Percentiles rank a stretch among this genome's conserved stretches.
These are phyloP conservation scores for Thelephora aurantiotincta DNA, from an alignment of 768 basidiomycete genomes.

Conservation along the genomic window DNA sequence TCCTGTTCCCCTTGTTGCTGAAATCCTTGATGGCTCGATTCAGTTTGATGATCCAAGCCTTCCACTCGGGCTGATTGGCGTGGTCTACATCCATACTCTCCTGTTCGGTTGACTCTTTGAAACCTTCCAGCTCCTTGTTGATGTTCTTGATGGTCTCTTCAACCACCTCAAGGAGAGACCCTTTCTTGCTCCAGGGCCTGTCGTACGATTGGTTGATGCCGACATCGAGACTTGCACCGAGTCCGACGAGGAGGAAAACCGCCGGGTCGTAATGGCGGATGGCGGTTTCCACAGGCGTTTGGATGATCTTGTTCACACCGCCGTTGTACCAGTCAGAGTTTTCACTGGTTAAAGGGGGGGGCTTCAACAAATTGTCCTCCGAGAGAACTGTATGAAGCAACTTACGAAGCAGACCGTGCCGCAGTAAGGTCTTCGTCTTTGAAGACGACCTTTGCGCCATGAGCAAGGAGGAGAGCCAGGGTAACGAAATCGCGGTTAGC, in stretches of 20 bases:
- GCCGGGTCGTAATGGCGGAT: constrained; percentile 12
- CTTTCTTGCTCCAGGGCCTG: neutral
- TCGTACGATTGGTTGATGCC: neutral
- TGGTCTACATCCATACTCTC: neutral
- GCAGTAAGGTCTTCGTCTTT: constrained; percentile 14
- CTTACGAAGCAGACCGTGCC: constrained; percentile 9
- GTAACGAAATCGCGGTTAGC: constrained; percentile 12
- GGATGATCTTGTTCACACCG: neutral
- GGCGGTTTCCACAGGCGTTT: constrained; percentile 15
- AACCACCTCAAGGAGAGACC: neutral
- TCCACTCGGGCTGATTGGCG: neutral
- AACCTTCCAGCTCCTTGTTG: neutral
- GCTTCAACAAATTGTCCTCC: neutral
- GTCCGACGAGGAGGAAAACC: constrained; percentile 13
- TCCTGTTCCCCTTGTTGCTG: neutral
- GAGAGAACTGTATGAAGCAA: neutral
- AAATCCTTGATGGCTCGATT: neutral
- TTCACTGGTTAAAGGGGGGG: neutral
- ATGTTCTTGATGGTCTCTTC: neutral
- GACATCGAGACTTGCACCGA: constrained; percentile 15
- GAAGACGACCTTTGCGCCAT: constrained; percentile 15
- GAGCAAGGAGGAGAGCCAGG: constrained; percentile 15
- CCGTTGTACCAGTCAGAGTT: neutral
- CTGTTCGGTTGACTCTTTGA: neutral
- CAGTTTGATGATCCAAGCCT: neutral